Percentiles rank a stretch among this genome's conserved stretches.
Evolutionary conservation across 495 filamentous ascomycete genomes (phyloP).

Genomic region (Chaetomium fimeti): DNA sequence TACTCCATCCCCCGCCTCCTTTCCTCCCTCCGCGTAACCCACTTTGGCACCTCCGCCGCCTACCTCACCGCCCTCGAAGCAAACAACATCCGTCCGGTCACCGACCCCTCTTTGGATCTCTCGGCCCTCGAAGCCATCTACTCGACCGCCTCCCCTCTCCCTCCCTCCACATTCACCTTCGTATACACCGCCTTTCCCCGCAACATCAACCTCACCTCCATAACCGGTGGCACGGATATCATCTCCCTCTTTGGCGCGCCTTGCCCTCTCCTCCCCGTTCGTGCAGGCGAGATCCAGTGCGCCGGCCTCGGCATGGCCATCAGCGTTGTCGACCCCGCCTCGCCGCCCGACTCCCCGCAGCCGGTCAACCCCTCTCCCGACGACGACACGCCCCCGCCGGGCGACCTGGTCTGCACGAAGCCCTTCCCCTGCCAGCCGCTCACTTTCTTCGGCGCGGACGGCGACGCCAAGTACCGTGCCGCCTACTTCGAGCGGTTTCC

Average conservation of each 20-base stretch:
- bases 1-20: slow-evolving; percentile 45
- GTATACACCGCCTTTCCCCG: slow-evolving; percentile 77
- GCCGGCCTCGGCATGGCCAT: slow-evolving; percentile 90
- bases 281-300: slow-evolving; percentile 86
- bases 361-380: slow-evolving; percentile 48
- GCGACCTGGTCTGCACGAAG: slow-evolving; percentile 85
- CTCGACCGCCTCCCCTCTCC: slow-evolving; percentile 86
- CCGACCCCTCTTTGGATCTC: slow-evolving; percentile 51
- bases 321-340: slow-evolving; percentile 64
- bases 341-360: slow-evolving; percentile 34
- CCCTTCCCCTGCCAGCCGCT: slow-evolving; percentile 91
- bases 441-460: slow-evolving; percentile 74
- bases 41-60: slow-evolving; percentile 90
- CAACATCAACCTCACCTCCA: slow-evolving; percentile 74
- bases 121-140: slow-evolving; percentile 75
- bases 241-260: slow-evolving; percentile 89
- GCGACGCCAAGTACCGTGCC: slow-evolving; percentile 69
- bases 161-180: slow-evolving; percentile 89
- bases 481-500: slow-evolving; percentile 86
- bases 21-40: slow-evolving; percentile 61
- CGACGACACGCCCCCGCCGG: slow-evolving; percentile 50
- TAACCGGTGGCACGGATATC: slow-evolving; percentile 90
- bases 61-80: slow-evolving; percentile 92
- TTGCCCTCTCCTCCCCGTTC: slow-evolving; percentile 81
- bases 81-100: slow-evolving; percentile 62